Base-by-base conservation (phyloP, 768 basidiomycete genomes). In the Floccularia luteovirens region DNA sequence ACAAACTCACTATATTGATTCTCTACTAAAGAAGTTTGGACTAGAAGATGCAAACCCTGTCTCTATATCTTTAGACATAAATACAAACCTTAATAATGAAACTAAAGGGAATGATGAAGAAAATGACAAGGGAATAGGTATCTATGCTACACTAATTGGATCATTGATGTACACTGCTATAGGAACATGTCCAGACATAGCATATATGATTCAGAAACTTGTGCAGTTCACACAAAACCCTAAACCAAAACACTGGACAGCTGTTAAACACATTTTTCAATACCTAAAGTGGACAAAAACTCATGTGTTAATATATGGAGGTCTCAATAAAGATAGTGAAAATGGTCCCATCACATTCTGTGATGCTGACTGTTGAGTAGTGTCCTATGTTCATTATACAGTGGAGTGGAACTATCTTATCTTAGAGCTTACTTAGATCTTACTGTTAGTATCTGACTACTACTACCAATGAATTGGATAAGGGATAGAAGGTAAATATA, bases 1-100 rank as follows among this genome's bases (percentile, higher is more conserved):
- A 11, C 55, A 60, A 39, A 38, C 25, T 13, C 20, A 46, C 0
- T 63, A 60, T 43, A 47, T 61, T 21, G 37, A 53, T 1, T 32
- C 38, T 0, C 56, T 60, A 22, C 41, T 62, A 17, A 10, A 10
- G 0, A 35, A 38, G 1, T 60, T 50, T 41, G 33, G 42, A 10
- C 41, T 61, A 6, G 42, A 49, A 1, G 38, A 56, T 10, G 25
- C 46, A 2, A 56, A 55, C 14, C 48, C 57, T 0, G 39, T 56
- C 24, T 48, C 44, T 0, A 52, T 37, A 0, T 58, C 57, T 0
- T 50, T 62, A 43, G 58, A 59, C 20, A 40, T 45, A 0, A 37
- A 45, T 23, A 19, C 41, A 1, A 40, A 38, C 1, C 42, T 58
- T 5, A 10, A 35, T 24, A 12, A 19, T 5, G 20, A 25, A 42